Evolutionary conservation across 371 early-diverging fungal species (phyloP).

Genomic region (Lichtheimia corymbifera): DNA sequence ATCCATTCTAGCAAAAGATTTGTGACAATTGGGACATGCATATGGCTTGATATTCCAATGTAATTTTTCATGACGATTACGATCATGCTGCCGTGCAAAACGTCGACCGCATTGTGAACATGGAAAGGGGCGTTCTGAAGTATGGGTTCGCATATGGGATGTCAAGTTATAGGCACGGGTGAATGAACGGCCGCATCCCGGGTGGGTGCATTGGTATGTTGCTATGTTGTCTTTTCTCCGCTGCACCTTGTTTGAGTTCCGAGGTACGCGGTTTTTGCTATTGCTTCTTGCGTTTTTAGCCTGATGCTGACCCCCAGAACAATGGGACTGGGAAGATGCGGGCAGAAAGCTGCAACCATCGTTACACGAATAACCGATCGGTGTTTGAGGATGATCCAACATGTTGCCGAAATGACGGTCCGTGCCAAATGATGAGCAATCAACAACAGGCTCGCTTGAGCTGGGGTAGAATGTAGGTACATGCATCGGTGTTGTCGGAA

Average conservation of each 20-base stretch:
- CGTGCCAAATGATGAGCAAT: too few species aligned
- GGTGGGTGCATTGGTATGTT: constrained; percentile 23
- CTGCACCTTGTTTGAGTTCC: not conserved
- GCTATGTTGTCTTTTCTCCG: not conserved
- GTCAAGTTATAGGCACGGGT: constrained; percentile 70
- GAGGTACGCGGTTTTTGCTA: too few species aligned
- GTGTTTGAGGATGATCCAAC: too few species aligned
- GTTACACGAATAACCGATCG: too few species aligned
- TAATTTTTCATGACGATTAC: constrained; percentile 58
- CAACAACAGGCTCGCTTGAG: too few species aligned
- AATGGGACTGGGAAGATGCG: too few species aligned
- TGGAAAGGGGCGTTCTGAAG: constrained; percentile 41
- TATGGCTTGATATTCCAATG: constrained; percentile 61
- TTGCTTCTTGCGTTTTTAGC: too few species aligned
- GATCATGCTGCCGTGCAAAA: constrained; percentile 63
- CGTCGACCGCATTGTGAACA: constrained; percentile 48
- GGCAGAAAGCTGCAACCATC: too few species aligned
- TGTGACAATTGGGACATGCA: constrained; percentile 53
- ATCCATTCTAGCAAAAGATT: constrained; percentile 64
- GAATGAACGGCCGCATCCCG: constrained; percentile 68
- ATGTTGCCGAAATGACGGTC: too few species aligned
- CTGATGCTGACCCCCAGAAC: too few species aligned
- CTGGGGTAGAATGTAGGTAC: too few species aligned
- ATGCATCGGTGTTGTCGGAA: too few species aligned
- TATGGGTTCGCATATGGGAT: constrained; percentile 71